These are phyloP conservation scores for Pisolithus microcarpus DNA, from an alignment of 768 basidiomycete genomes.

Conservation along the genomic window DNA sequence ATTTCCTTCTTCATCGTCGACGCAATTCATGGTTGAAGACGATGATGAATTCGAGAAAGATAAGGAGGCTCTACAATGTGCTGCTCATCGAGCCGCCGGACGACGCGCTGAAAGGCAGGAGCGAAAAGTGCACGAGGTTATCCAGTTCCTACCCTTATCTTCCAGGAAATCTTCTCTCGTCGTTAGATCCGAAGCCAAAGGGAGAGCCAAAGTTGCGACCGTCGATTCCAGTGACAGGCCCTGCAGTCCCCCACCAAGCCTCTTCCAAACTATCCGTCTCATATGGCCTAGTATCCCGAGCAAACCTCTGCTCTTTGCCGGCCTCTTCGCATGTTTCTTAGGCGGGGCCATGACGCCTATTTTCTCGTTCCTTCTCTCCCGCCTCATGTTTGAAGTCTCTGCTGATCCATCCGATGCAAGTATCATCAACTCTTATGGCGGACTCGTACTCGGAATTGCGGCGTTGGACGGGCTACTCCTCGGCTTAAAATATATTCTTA, in stretches of 20 bases:
- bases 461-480: constrained; percentile 69
- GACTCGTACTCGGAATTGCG: constrained; percentile 65
- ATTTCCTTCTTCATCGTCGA: constrained; percentile 12
- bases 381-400: constrained; percentile 70
- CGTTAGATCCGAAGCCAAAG: no score
- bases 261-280: constrained; percentile 38
- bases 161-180: constrained; percentile 1
- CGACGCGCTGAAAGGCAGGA: constrained; percentile 24
- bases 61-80: constrained; percentile 36
- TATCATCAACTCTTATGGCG: constrained; percentile 63
- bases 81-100: constrained; percentile 32
- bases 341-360: constrained; percentile 85
- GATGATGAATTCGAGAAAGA: constrained; percentile 41
- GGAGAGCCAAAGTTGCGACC: no score
- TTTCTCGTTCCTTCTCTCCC: constrained; percentile 86
- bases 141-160: constrained; percentile 6
- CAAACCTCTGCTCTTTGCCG: constrained; percentile 64
- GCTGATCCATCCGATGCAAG: constrained; percentile 55
- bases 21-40: constrained; percentile 23
- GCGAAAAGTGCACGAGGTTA: constrained; percentile 6
- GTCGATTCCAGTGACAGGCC: no score
- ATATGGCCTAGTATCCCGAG: constrained; percentile 68
- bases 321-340: constrained; percentile 58
- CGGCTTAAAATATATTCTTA: constrained; percentile 70
- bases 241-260: constrained; percentile 10